A percentile compares a stretch with the other conserved stretches of the same genome.
Evolutionary conservation across 1,284 basidiomycete species (phyloP).

Genomic region (Cutaneotrichosporon sp.): DNA sequence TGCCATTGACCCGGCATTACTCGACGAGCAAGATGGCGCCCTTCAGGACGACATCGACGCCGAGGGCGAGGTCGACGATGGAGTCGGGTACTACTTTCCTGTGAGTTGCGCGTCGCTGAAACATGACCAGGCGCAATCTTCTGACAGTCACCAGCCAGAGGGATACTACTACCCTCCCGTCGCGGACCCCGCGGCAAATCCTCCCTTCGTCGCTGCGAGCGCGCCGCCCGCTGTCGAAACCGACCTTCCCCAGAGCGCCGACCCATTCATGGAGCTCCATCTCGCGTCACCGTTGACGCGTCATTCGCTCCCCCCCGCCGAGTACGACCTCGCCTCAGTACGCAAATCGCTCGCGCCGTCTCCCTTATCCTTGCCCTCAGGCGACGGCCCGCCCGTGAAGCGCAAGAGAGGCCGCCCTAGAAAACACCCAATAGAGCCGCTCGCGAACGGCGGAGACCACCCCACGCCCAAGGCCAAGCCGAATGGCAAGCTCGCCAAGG

Average conservation of each 20-base stretch:
- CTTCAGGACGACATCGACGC: conserved; percentile 26
- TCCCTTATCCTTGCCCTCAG: conserved; percentile 16
- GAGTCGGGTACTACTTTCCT: conserved; percentile 26
- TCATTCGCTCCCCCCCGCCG: conserved; percentile 17
- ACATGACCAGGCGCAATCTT: neutral
- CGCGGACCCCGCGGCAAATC: neutral
- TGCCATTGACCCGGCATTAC: conserved; percentile 21
- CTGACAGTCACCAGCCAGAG: conserved; percentile 19
- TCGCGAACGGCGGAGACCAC: conserved; percentile 17
- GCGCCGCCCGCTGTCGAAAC: conserved; percentile 2
- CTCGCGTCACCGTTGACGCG: conserved; percentile 17
- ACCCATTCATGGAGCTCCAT: conserved; percentile 1
- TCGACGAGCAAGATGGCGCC: conserved; percentile 13
- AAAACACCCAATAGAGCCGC: conserved; percentile 10
- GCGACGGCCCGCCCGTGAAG: conserved; percentile 13
- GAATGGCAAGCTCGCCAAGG: conserved; percentile 15
- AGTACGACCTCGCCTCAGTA: conserved; percentile 12
- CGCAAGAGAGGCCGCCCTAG: conserved; percentile 27
- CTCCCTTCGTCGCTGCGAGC: neutral
- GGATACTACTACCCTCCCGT: conserved; percentile 20
- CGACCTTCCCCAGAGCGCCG: neutral
- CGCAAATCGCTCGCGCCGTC: conserved; percentile 11
- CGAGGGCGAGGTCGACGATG: conserved; percentile 27
- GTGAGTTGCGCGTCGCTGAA: conserved; percentile 14
- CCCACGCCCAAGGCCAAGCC: neutral